These are phyloP conservation scores for Coniochaeta sp. DNA, from an alignment of 2,329 filamentous ascomycete genomes.

Conservation along the genomic window DNA sequence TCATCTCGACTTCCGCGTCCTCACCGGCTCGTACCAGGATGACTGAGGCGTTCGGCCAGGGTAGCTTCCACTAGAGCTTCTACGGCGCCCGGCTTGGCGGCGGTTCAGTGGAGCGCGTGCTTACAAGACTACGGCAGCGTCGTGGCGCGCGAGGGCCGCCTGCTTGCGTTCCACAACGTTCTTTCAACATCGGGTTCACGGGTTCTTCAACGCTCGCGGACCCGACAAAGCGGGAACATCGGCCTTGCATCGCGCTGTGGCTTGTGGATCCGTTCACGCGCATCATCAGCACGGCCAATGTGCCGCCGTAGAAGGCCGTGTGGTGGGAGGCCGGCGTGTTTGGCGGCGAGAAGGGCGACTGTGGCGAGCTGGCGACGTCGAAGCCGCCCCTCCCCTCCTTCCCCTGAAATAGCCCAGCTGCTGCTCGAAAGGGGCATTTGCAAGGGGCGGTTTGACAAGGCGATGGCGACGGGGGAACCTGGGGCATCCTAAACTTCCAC, in stretches of 20 bases:
- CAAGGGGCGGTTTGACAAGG: constrained; percentile 34
- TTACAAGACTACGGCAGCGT: constrained; percentile 35
- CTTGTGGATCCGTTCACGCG: constrained; percentile 47
- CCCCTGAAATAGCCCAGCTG: constrained; percentile 11
- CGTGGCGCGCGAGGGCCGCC: constrained; percentile 28
- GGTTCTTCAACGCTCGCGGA: constrained; percentile 44
- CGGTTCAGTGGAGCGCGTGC: constrained; percentile 4
- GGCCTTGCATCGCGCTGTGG: constrained; percentile 49
- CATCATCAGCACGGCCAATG: constrained; percentile 35
- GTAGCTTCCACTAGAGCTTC: constrained; percentile 7
- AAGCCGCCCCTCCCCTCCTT: too few species aligned
- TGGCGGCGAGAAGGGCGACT: constrained; percentile 4
- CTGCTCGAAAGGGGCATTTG: constrained; percentile 9
- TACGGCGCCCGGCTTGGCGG: constrained; percentile 10
- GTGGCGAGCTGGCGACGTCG: background rate
- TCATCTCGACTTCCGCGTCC: constrained; percentile 34
- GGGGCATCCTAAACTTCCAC: constrained; percentile 13
- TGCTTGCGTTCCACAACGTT: constrained; percentile 35
- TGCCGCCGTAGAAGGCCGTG: constrained; percentile 28
- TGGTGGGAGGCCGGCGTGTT: constrained; percentile 23
- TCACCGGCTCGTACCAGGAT: constrained; percentile 10
- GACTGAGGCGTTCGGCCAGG: constrained; percentile 6
- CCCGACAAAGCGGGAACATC: constrained; percentile 41
- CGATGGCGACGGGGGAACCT: constrained; percentile 3
- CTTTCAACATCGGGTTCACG: constrained; percentile 40